Percentiles rank a stretch among this genome's conserved stretches.
Conservation (phyloP, 352 stramenopile genomes). For the Pseudoperonospora humuli region DNA sequence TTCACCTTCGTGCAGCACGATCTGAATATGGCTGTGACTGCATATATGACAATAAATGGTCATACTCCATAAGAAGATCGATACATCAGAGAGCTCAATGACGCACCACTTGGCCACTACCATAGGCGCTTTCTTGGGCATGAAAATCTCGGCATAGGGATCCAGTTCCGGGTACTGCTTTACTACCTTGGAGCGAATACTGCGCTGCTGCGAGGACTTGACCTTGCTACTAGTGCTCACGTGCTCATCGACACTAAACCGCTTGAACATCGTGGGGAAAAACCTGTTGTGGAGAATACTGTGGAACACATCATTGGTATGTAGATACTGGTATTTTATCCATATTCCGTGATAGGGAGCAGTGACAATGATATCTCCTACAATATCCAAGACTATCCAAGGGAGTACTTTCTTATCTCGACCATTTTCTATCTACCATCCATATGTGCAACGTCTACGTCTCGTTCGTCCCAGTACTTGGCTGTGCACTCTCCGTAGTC, state of each 20-base stretch:
- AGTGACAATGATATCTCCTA: no score
- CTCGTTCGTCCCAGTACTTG: no score
- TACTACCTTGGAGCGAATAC: conserved; percentile 90
- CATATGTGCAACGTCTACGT: no score
- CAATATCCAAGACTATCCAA: no score
- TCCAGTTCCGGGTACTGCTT: conserved; percentile 90
- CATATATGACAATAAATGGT: conserved; percentile 11
- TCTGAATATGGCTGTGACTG: conserved; percentile 87
- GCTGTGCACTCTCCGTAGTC: no score
- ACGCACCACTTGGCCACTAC: conserved; percentile 87
- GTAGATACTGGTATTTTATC: no score
- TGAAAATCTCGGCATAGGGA: conserved; percentile 78
- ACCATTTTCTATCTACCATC: no score
- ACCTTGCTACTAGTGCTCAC: conserved; percentile 94
- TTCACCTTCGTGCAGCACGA: conserved; percentile 85
- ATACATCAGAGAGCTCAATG: conserved; percentile 11
- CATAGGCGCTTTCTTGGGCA: conserved; percentile 94
- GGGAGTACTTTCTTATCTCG: no score
- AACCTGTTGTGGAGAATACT: no score
- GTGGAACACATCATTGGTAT: no score
- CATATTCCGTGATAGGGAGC: no score
- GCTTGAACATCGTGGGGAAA: conserved; percentile 99
- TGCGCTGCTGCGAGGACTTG: conserved; percentile 95
- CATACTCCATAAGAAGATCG: not conserved
- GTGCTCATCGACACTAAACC: conserved; percentile 91